Evolutionary conservation across 2,329 filamentous ascomycete species (phyloP), one percentile per base, ranked within the genome.

Genomic region (Didymella glomerata): DNA sequence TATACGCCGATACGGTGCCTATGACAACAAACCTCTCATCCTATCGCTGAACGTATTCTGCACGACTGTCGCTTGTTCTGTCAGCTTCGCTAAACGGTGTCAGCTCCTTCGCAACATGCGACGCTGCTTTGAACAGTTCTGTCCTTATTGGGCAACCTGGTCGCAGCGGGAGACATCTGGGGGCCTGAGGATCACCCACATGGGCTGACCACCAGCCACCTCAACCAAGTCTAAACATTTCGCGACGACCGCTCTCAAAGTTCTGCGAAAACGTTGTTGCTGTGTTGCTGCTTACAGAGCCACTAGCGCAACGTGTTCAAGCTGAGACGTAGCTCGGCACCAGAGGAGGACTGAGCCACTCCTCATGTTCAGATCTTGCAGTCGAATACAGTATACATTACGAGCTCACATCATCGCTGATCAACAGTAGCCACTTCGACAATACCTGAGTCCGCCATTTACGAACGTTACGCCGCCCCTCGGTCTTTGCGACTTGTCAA

Each of bases 21-120:
- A 30, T 34, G 11, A 48, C 54, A 50, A 47, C 56, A 59, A 58
- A 32, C 44, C 42, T 48, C 28, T 45, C 52, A 63, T 49, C 48
- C 52, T 60, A 38, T 40, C 30, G 32, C 49, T 38, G 38, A 53
- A 32, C 54, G 27, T 36, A 30, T 42, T 18, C n/a, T 25, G 22
- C 42, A 20, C 56, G 32, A 41, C 25, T 54, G 53, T 67, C 64
- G 64, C 60, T 57, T 64, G 50, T 67, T 61, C 54, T 54, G 68
- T 70, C 68, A 72, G 66, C 66, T 59, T 42, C 46, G 34, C 55
- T 61, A 62, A 57, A 62, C 42, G 41, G 24, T 18, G 67, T 70
- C 63, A 70, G 64, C 68, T 55, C 34, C 28, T 38, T 54, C 28
- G 60, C 50, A 40, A 54, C 52, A 56, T 50, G 50, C 27, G 41